Evolutionary conservation across 2,329 filamentous ascomycete species (phyloP).

Genomic region (Pseudomassariella vexata): DNA sequence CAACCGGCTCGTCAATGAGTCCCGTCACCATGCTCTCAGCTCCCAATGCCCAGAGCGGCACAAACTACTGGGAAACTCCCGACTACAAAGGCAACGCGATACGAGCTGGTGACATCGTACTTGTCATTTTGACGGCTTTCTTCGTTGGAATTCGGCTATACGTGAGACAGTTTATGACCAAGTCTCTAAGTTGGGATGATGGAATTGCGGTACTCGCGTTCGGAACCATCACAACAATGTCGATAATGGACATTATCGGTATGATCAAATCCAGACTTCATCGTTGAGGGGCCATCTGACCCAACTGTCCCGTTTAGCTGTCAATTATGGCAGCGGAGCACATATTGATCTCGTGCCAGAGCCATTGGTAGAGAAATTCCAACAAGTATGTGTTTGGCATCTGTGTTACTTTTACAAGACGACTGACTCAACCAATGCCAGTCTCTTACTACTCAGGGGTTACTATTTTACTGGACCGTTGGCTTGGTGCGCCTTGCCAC

Average conservation of each 20-base stretch:
- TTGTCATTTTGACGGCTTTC: not conserved
- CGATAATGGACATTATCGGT: slow-evolving; percentile 4
- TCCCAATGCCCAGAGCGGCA: no score
- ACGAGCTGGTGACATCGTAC: not conserved
- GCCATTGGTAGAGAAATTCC: slow-evolving; percentile 3
- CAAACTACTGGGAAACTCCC: not conserved
- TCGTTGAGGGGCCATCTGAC: no score
- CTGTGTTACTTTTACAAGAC: not conserved
- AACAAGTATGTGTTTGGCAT: slow-evolving; percentile 11
- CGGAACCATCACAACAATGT: slow-evolving; percentile 3
- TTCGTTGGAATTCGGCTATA: slow-evolving; percentile 1
- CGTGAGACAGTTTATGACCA: slow-evolving; percentile 3
- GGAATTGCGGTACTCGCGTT: slow-evolving; percentile 2
- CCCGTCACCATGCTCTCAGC: no score
- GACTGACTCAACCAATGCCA: slow-evolving; percentile 6
- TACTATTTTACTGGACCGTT: slow-evolving; percentile 24
- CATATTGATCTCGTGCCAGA: not conserved
- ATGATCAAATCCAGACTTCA: not conserved
- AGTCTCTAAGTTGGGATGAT: slow-evolving; percentile 2
- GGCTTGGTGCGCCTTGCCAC: slow-evolving; percentile 28
- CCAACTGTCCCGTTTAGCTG: no score
- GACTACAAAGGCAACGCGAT: not conserved
- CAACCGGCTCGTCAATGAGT: no score
- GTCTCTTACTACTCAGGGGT: slow-evolving; percentile 13
- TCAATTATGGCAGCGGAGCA: slow-evolving; percentile 1